Conservation (phyloP, 352 stramenopile species). For the Pythium grandisporangium region DNA sequence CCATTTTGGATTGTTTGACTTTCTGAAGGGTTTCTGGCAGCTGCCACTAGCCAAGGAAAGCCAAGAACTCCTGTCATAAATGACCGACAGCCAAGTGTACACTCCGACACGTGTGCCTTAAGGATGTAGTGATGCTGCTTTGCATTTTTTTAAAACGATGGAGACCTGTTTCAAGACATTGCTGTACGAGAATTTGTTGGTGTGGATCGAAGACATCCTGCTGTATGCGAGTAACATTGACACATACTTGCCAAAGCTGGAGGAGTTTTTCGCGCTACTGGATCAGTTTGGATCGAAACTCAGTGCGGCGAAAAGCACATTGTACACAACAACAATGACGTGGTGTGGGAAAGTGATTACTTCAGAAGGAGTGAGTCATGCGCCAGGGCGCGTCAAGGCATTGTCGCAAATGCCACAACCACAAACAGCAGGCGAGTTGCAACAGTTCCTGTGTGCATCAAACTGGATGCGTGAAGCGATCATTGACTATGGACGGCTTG, state of each 20-base stretch:
- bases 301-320: constrained; percentile 8
- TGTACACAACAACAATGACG: constrained; percentile 9
- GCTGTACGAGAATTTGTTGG: constrained; percentile 13
- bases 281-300: constrained; percentile 13
- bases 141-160: constrained; percentile 10
- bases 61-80: constrained; percentile 5
- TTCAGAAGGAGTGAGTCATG: background rate
- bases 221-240: constrained; percentile 13
- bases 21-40: background rate
- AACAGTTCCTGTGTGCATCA: constrained; percentile 10
- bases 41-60: background rate
- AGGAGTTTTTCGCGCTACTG: constrained; percentile 11
- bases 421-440: constrained; percentile 3
- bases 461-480: constrained; percentile 13
- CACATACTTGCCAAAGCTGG: constrained; percentile 11
- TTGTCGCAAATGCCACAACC: background rate
- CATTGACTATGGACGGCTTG: constrained; percentile 5
- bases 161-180: constrained; percentile 8
- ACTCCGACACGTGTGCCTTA: constrained; percentile 3
- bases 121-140: constrained; percentile 3
- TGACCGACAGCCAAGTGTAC: constrained; percentile 4
- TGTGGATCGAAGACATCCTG: constrained; percentile 24
- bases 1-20: background rate
- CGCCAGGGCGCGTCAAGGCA: constrained; percentile 2
- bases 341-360: constrained; percentile 7